Evolutionary conservation across 495 filamentous ascomycete genomes (phyloP), one percentile per base, ranked within the genome.

Genomic region (Penicillium maclennaniae): DNA sequence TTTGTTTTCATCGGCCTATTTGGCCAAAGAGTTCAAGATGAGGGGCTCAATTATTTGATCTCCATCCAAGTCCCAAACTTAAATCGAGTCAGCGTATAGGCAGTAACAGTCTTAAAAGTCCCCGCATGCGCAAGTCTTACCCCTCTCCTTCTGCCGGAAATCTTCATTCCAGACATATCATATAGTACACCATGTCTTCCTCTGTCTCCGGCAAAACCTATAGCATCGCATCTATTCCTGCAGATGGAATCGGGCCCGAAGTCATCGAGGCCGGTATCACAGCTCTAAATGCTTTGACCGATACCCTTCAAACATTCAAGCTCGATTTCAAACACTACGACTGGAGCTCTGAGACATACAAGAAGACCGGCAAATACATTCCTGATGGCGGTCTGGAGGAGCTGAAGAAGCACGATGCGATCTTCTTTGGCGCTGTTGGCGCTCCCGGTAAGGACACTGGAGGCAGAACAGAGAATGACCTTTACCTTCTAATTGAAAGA

Each of bases 361-460:
- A 80, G 59, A 66, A 68, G 41, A 71, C 68, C 37, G 79, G 80
- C 5, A 69, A 73, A 43, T 82, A 81, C 51, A 72, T 83, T 15
- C 79, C 79, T 0, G 78, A 82, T 34, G 75, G 76, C 34, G 79
- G 74, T 20, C 64, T 83, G 2, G 74, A 78, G 10, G 62, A 67
- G 28, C 49, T 82, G 51, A 79, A 77, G 69, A 76, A 71, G 54
- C 73, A 74, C 40, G 72, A 83, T 59, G 79, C 79, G 2, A 81
- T 81, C 43, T 67, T 82, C 17, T 83, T 83, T 47, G 80, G 80
- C 6, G 76, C 79, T 23, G 80, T 82, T 43, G 79, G 80, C 1
- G 77, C 74, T 16, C 80, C 78, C 4, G 77, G 78, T 79, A 69
- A 51, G 58, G 37, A 31, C 34, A 37, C 8, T 0, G 49, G 12